A percentile compares a stretch with the other conserved stretches of the same genome.
phyloP scores from a whole-genome alignment of 208 protist genomes.

The Wallacemonas rigidus region DNA sequence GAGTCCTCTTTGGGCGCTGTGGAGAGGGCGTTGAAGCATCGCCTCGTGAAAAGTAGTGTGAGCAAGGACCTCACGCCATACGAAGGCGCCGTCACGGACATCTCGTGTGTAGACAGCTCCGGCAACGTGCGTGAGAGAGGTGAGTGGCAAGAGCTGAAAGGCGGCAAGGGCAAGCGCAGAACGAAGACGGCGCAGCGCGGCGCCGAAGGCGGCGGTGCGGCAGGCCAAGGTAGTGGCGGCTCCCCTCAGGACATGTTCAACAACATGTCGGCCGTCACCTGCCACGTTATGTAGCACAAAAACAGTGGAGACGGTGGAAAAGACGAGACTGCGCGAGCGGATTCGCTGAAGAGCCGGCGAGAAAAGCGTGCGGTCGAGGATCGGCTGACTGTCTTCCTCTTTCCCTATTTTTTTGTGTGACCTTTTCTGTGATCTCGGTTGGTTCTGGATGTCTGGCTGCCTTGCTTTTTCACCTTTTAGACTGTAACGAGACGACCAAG shows the following conservation, averaged over 20 bases:
- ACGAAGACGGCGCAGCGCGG: slow-evolving; percentile 11
- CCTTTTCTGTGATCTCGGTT: too few relatives aligned
- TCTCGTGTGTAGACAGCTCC: slow-evolving; percentile 23
- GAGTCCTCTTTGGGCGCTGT: slow-evolving; percentile 20
- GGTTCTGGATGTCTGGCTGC: too few relatives aligned
- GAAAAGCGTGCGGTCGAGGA: too few relatives aligned
- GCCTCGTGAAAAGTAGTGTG: background rate
- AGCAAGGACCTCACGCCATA: slow-evolving; percentile 17
- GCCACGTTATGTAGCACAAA: slow-evolving; percentile 7
- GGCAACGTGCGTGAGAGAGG: slow-evolving; percentile 21
- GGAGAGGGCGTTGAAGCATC: slow-evolving; percentile 18
- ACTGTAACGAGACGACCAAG: too few relatives aligned
- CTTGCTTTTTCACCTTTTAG: too few relatives aligned
- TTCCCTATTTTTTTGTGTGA: too few relatives aligned
- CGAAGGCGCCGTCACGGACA: slow-evolving; percentile 23
- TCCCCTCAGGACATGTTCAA: slow-evolving; percentile 1
- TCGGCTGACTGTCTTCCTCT: too few relatives aligned
- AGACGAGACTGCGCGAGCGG: background rate
- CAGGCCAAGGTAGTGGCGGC: background rate
- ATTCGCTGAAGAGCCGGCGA: too few relatives aligned
- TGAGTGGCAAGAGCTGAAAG: background rate
- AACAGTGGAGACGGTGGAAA: background rate
- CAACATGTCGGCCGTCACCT: slow-evolving; percentile 6
- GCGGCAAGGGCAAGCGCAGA: background rate
- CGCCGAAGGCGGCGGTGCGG: background rate